phyloP scores from a whole-genome alignment of 768 basidiomycete species.

The Boletus patriciae region DNA sequence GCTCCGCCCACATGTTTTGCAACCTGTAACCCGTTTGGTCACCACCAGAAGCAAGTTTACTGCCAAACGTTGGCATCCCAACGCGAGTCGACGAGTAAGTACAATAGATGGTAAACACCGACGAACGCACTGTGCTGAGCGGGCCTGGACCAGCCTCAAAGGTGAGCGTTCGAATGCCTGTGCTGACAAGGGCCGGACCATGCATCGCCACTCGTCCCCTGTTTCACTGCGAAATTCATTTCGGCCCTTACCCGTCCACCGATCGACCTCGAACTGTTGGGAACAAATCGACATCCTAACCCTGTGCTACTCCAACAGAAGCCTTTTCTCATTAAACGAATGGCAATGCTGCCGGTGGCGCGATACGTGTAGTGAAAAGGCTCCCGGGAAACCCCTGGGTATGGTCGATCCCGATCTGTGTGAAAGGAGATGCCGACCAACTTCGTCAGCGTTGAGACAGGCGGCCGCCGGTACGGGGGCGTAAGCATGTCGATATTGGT shows the following conservation, averaged over 20 bases:
- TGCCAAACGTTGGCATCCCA: not conserved
- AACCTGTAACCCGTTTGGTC: too few species aligned
- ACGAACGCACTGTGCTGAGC: not conserved
- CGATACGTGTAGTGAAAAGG: not conserved
- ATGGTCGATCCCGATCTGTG: not conserved
- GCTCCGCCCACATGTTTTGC: too few species aligned
- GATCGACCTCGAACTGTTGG: not conserved
- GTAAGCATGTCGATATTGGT: not conserved
- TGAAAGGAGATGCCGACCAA: not conserved
- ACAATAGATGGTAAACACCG: not conserved
- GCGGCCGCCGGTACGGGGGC: too few species aligned
- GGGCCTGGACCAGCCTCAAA: not conserved
- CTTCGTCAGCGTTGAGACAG: not conserved
- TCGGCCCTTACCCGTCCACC: not conserved
- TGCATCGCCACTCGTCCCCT: not conserved
- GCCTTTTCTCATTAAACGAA: not conserved
- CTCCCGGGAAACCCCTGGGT: too few species aligned
- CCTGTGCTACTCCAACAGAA: not conserved
- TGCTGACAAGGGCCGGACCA: not conserved
- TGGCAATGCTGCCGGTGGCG: not conserved
- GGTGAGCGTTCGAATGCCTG: too few species aligned
- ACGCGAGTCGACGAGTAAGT: not conserved
- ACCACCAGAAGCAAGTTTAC: too few species aligned
- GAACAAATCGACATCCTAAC: not conserved
- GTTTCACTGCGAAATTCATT: not conserved